Base-by-base conservation (phyloP, 2,329 filamentous ascomycete genomes). In the Diaporthe caulivora region DNA sequence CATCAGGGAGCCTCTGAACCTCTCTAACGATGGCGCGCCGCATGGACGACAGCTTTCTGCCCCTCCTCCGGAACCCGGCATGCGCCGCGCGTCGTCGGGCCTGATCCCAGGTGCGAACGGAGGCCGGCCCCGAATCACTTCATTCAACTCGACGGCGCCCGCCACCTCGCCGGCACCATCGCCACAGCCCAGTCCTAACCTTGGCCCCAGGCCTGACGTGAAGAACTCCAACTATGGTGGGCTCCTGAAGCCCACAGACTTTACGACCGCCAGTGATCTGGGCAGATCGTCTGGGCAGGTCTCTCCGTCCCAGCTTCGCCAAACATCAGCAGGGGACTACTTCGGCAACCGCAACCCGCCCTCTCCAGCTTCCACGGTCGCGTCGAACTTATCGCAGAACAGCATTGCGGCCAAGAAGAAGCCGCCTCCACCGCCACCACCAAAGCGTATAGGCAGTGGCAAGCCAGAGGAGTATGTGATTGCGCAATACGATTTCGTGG, bases 401-500 rank as follows among this genome's bases (percentile, higher is more conserved):
- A 80, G 77, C 69, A 78, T 78, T 26, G 76, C 78, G 31, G 75
- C 82, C 6, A 94, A 93, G 84, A 96, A 96, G 85, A 93, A 93
- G 82, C 92, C 91, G 1, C 93, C 93, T 0, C 93, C 93, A 0
- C 94, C 94, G 0, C 92, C 93, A 0, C 89, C 89, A 24, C 87
- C 89, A 2, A 92, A 93, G 82, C 87, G 89, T 72, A 82, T 85
- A 17, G 83, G 87, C 1, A 86, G 85, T 47, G 84, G 85, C 72
- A 85, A 87, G 76, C 82, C 83, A 18, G 84, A 84, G 70, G 87
- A 87, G 76, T 94, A 86, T 76, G 92, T 94, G 29, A 91, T 92
- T 15, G 94, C 94, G 10, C 85, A 94, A 78, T 97, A 94, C 81
- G 88, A 93, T 76, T 97, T 95, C 80, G 86, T 87, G 1, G 93